A percentile compares a stretch with the other conserved stretches of the same genome.
phyloP scores from a whole-genome alignment of 192 early-diverging fungal genomes.

The Funneliformis mosseae region DNA sequence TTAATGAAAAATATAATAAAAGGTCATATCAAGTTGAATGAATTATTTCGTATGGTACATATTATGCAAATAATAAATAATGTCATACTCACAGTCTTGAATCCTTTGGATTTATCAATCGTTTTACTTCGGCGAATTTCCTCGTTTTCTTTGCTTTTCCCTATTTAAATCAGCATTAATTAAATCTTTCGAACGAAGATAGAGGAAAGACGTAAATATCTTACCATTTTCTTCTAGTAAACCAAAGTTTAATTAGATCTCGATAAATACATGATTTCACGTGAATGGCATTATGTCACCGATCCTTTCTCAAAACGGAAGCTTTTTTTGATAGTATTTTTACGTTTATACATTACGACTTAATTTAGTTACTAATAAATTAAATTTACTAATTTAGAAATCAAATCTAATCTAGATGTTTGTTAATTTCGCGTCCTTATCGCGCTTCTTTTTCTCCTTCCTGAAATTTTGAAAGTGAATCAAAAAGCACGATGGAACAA shows the following conservation, averaged over 20 bases:
- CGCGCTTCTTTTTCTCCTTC: too few species aligned
- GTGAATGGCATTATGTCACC: too few species aligned
- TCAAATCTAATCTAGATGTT: too few species aligned
- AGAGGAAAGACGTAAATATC: neutral
- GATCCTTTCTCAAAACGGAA: neutral
- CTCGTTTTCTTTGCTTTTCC: slow-evolving; percentile 91
- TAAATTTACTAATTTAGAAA: too few species aligned
- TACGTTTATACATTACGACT: too few species aligned
- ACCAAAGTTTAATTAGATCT: too few species aligned
- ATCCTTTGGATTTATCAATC: slow-evolving; percentile 90
- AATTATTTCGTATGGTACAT: slow-evolving; percentile 11
- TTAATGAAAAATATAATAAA: neutral
- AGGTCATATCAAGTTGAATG: neutral
- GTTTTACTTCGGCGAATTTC: slow-evolving; percentile 95
- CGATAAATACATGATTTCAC: too few species aligned
- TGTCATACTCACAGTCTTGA: slow-evolving; percentile 73
- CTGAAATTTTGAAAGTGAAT: too few species aligned
- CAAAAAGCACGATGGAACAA: neutral
- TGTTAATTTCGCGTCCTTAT: too few species aligned
- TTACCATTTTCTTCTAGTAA: neutral
- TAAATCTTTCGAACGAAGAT: neutral
- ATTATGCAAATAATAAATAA: slow-evolving; percentile 25
- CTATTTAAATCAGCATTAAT: slow-evolving; percentile 38
- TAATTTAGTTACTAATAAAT: too few species aligned
- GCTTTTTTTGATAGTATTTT: too few species aligned